Evolutionary conservation across 2,329 filamentous ascomycete species (phyloP).

Genomic region (Gnomoniopsis smithogilvyi): DNA sequence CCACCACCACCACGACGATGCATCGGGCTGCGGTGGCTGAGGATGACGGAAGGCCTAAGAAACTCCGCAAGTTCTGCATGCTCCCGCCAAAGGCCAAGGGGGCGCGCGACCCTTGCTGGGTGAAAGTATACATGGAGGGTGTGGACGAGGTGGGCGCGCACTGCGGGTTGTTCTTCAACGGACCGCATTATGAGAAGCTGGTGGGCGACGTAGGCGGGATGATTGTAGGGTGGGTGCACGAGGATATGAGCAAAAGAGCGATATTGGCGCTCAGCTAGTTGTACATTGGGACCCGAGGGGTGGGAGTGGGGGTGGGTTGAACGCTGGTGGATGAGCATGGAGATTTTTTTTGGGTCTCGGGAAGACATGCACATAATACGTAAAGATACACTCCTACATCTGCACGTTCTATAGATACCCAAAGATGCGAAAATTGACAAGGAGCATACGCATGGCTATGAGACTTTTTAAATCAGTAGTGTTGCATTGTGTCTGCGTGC

Average conservation of each 20-base stretch:
- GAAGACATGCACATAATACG: neutral
- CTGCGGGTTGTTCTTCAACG: conserved; percentile 74
- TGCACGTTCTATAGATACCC: neutral
- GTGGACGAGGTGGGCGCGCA: conserved; percentile 86
- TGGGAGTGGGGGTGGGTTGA: neutral
- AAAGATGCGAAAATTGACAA: neutral
- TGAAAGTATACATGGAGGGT: conserved; percentile 74
- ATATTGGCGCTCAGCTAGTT: conserved; percentile 28
- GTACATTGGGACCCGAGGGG: neutral
- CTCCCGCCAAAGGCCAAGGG: conserved; percentile 55
- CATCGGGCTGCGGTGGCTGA: neutral
- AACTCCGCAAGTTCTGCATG: conserved; percentile 76
- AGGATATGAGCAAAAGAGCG: conserved; percentile 49
- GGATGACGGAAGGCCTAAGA: conserved; percentile 28
- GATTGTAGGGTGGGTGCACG: conserved; percentile 67
- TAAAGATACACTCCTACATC: neutral
- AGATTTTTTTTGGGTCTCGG: no score
- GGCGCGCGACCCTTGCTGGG: conserved; percentile 67
- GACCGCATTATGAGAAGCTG: conserved; percentile 70
- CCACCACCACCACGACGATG: neutral
- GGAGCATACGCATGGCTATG: neutral
- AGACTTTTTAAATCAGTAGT: neutral
- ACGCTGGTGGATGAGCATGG: neutral
- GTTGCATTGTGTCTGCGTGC: neutral
- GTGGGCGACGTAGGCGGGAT: conserved; percentile 70